These are phyloP conservation scores for Daldinia decipiens DNA, from an alignment of 495 filamentous ascomycete genomes.

Conservation along the genomic window DNA sequence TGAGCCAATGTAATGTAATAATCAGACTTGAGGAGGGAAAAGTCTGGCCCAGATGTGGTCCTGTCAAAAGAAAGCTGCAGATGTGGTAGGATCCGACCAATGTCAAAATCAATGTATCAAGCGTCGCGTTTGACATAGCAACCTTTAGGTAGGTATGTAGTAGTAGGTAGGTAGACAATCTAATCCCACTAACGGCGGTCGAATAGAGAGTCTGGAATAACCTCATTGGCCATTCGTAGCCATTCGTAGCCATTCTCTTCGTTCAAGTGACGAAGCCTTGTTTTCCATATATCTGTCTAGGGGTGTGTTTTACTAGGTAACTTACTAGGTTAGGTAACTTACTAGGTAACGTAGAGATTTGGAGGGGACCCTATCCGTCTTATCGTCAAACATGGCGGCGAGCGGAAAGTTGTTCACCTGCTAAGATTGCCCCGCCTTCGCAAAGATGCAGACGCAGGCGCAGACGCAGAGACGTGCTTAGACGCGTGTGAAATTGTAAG, in stretches of 20 bases:
- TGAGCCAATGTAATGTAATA: conserved; percentile 34
- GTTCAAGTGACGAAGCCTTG: conserved; percentile 27
- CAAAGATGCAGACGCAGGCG: conserved; percentile 6
- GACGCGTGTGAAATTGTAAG: background rate
- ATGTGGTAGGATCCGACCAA: background rate
- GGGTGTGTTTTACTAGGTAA: conserved; percentile 4
- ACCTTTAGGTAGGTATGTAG: too few relatives aligned
- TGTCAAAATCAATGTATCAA: background rate
- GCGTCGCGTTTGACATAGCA: background rate
- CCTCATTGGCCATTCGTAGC: background rate
- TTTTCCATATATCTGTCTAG: conserved; percentile 19
- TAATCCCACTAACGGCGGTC: conserved; percentile 5
- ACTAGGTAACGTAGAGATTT: conserved; percentile 9
- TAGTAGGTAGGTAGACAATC: background rate
- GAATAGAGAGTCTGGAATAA: conserved; percentile 1
- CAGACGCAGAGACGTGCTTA: conserved; percentile 23
- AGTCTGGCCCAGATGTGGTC: conserved; percentile 16
- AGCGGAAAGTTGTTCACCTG: background rate
- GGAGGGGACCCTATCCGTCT: conserved; percentile 10
- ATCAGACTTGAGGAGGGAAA: conserved; percentile 29
- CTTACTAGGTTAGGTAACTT: too few relatives aligned
- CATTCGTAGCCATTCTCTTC: conserved; percentile 9
- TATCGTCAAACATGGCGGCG: conserved; percentile 23
- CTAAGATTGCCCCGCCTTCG: conserved; percentile 21
- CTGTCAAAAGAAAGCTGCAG: conserved; percentile 18